phyloP scores from a whole-genome alignment of 768 basidiomycete genomes.

The Boletus vermiculosoides region DNA sequence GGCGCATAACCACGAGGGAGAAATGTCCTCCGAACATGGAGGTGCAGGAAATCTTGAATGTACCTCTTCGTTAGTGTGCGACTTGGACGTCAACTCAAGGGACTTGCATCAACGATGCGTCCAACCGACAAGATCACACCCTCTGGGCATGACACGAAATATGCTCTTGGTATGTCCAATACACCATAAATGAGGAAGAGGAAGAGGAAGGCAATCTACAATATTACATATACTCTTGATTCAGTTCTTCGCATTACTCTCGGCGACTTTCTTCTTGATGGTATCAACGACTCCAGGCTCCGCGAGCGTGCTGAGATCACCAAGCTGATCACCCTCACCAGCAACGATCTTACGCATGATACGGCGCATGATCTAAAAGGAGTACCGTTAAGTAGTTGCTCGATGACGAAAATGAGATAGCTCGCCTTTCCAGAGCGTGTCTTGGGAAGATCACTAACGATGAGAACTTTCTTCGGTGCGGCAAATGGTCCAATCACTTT shows the following conservation, averaged over 20 bases:
- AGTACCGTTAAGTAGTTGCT: not conserved
- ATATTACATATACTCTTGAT: not conserved
- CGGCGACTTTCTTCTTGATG: constrained; percentile 78
- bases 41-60: too few species aligned
- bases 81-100: not conserved
- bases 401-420: not conserved
- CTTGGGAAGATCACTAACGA: constrained; percentile 87
- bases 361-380: constrained; percentile 79
- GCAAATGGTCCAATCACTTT: constrained; percentile 99
- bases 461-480: constrained; percentile 87
- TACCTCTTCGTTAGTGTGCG: not conserved
- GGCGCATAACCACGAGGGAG: too few species aligned
- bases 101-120: not conserved
- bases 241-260: constrained; percentile 27
- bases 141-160: not conserved
- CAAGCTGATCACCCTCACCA: constrained; percentile 92
- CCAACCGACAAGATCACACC: not conserved
- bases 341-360: constrained; percentile 96
- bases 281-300: constrained; percentile 84
- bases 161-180: not conserved
- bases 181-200: not conserved
- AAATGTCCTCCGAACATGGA: too few species aligned
- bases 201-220: not conserved
- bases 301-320: constrained; percentile 90
- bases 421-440: constrained; percentile 86